Conservation (phyloP, 352 stramenopile genomes). For the Phytopythium helicoides region DNA sequence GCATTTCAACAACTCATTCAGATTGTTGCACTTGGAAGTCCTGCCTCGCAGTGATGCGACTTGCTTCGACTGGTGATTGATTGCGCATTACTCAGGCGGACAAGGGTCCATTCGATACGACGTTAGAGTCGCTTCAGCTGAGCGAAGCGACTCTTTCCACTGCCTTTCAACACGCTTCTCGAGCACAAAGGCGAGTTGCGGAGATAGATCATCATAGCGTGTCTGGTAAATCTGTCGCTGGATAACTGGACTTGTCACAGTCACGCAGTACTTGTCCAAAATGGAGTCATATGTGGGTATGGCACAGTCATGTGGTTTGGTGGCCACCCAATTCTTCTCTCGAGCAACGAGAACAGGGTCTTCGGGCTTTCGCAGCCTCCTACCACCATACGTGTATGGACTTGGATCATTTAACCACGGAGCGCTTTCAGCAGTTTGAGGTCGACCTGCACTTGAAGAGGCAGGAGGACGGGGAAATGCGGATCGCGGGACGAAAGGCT, state of each 20-base stretch:
- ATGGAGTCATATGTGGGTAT: conserved; percentile 77
- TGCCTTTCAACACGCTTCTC: conserved; percentile 66
- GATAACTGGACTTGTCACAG: conserved; percentile 66
- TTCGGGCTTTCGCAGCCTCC: conserved; percentile 21
- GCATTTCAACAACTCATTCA: conserved; percentile 42
- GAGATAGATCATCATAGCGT: conserved; percentile 51
- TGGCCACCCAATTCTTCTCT: conserved; percentile 58
- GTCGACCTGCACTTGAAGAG: too few relatives aligned
- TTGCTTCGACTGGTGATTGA: conserved; percentile 50
- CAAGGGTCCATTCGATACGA: too few relatives aligned
- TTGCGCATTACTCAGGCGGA: too few relatives aligned
- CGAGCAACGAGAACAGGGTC: conserved; percentile 20
- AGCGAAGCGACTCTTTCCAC: conserved; percentile 21
- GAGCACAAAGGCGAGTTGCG: conserved; percentile 67
- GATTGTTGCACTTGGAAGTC: conserved; percentile 18
- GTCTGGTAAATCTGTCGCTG: conserved; percentile 79
- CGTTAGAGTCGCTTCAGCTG: too few relatives aligned
- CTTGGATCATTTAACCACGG: background rate
- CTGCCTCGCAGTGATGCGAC: conserved; percentile 16
- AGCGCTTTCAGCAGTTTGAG: too few relatives aligned
- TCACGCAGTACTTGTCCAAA: conserved; percentile 75
- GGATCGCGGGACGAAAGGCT: conserved; percentile 41
- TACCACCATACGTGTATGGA: conserved; percentile 19
- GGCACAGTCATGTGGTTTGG: conserved; percentile 39
- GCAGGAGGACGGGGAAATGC: background rate